Evolutionary conservation across 495 filamentous ascomycete genomes (phyloP).

Genomic region (Daldinia bambusicola): DNA sequence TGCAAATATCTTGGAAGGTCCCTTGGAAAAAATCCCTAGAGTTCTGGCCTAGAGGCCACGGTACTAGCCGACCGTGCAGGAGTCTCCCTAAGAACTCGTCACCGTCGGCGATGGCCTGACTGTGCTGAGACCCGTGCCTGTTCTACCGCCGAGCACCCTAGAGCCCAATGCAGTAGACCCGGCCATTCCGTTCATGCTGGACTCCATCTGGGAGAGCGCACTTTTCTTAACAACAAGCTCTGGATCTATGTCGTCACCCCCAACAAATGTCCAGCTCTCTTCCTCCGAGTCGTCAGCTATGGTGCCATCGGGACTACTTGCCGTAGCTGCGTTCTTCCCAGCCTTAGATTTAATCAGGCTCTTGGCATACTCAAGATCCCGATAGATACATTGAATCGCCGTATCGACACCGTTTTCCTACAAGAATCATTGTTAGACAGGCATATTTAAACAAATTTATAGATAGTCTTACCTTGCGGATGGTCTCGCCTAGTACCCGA

Average conservation of each 20-base stretch:
- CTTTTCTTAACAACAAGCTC: constrained; percentile 49
- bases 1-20: constrained; percentile 10
- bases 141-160: constrained; percentile 30
- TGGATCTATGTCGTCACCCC: constrained; percentile 51
- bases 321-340: constrained; percentile 58
- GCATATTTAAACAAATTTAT: not conserved
- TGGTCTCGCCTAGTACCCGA: constrained; percentile 80
- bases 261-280: constrained; percentile 63
- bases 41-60: constrained; percentile 29
- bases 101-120: constrained; percentile 22
- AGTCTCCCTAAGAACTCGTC: constrained; percentile 40
- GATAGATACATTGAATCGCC: constrained; percentile 92
- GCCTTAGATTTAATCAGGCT: constrained; percentile 74
- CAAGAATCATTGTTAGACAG: constrained; percentile 33
- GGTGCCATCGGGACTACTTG: constrained; percentile 42
- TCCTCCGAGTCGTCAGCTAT: constrained; percentile 54
- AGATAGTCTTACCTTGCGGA: constrained; percentile 74
- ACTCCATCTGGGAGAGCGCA: constrained; percentile 41
- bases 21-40: constrained; percentile 18
- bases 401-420: constrained; percentile 89
- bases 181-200: constrained; percentile 11
- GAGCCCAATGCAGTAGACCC: constrained; percentile 22
- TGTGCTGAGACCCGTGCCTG: constrained; percentile 2
- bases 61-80: constrained; percentile 40
- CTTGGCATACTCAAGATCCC: constrained; percentile 95